Conservation (phyloP, 345 rosid genomes). For the Gossypioides kirkii region DNA sequence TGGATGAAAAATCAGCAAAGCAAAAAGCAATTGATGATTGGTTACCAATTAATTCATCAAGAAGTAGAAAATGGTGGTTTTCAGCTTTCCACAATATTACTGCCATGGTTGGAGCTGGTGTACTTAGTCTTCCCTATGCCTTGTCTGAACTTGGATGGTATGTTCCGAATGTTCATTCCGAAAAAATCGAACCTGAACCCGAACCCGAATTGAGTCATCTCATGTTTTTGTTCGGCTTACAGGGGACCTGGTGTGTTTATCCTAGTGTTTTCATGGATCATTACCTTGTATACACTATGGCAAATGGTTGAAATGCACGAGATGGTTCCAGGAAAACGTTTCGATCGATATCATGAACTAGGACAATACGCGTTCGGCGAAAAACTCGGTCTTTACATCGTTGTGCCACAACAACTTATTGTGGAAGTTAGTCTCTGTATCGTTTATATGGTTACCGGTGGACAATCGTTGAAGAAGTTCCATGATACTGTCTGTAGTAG, state of each 20-base stretch:
- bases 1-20: background rate
- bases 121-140: conserved; percentile 77
- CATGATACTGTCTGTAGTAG: conserved; percentile 38
- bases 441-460: conserved; percentile 79
- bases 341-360: conserved; percentile 72
- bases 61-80: conserved; percentile 89
- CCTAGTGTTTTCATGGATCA: background rate
- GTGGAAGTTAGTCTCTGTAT: conserved; percentile 63
- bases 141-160: conserved; percentile 82
- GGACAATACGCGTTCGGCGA: conserved; percentile 81
- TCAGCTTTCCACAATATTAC: conserved; percentile 88
- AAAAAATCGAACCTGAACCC: background rate
- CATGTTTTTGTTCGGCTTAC: background rate
- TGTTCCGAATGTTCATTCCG: background rate
- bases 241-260: conserved; percentile 3
- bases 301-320: conserved; percentile 5
- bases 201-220: background rate
- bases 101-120: conserved; percentile 94
- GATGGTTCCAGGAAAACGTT: background rate
- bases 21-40: conserved; percentile 53
- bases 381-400: conserved; percentile 72
- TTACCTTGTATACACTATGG: background rate
- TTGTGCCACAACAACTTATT: conserved; percentile 75
- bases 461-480: conserved; percentile 54
- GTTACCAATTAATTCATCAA: conserved; percentile 72